Evolutionary conservation across 768 basidiomycete species (phyloP).

Genomic region (Suillus paluster): DNA sequence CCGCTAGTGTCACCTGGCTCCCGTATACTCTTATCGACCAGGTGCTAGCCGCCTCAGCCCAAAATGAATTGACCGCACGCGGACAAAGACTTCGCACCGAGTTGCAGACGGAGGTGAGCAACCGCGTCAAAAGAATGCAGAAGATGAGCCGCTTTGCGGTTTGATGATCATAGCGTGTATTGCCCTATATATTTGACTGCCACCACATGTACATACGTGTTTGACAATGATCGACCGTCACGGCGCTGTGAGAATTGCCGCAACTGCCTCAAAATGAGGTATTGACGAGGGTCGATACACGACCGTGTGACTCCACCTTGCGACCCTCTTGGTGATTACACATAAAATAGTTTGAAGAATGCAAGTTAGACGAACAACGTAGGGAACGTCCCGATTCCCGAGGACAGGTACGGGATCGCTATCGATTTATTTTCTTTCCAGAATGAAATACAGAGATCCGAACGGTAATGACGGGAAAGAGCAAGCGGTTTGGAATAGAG

Average conservation of each 20-base stretch:
- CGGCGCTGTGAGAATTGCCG: neutral
- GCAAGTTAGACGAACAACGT: neutral
- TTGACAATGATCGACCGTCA: neutral
- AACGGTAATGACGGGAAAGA: neutral
- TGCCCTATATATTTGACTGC: neutral
- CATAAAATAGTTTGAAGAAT: neutral
- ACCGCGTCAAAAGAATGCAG: conserved; percentile 70
- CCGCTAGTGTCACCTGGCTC: conserved; percentile 72
- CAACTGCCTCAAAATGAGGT: neutral
- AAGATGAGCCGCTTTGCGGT: conserved; percentile 52
- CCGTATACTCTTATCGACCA: conserved; percentile 87
- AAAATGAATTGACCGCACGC: conserved; percentile 52
- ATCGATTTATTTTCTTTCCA: neutral
- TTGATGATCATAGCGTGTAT: neutral
- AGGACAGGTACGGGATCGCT: neutral
- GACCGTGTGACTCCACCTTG: neutral
- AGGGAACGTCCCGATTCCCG: neutral
- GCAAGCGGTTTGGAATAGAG: neutral
- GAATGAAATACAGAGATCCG: neutral
- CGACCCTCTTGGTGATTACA: neutral
- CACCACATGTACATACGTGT: conserved; percentile 8
- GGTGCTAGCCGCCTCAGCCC: conserved; percentile 67
- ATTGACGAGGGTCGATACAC: neutral
- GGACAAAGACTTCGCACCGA: conserved; percentile 46
- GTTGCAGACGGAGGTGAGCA: conserved; percentile 62